phyloP scores from a whole-genome alignment of 2,329 filamentous ascomycete genomes.

The Trichoderma afroharzianum region DNA sequence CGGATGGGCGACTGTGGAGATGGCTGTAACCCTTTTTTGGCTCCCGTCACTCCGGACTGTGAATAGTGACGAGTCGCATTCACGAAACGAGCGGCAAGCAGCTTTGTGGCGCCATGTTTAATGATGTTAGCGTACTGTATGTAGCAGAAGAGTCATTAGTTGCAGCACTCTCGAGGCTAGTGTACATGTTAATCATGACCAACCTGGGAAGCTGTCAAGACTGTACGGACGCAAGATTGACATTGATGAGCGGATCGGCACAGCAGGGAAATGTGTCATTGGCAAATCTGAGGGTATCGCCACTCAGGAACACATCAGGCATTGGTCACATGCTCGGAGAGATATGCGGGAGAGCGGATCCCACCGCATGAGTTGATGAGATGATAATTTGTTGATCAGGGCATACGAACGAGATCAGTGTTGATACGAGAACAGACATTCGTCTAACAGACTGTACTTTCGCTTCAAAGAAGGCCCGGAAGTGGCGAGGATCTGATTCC shows the following conservation, averaged over 20 bases:
- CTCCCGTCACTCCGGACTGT: not conserved
- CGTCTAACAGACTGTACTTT: not conserved
- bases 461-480: not conserved
- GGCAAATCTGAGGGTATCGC: not conserved
- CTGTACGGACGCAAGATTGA: not conserved
- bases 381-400: not conserved
- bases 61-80: conserved; percentile 14
- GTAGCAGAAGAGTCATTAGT: not conserved
- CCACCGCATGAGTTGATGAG: not conserved
- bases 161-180: not conserved
- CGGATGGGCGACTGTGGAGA: conserved; percentile 4
- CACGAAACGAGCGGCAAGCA: not conserved
- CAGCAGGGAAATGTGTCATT: not conserved
- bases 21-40: not conserved
- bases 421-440: not conserved
- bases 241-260: not conserved
- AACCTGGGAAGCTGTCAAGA: not conserved
- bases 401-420: not conserved
- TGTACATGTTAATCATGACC: not conserved
- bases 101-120: conserved; percentile 9
- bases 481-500: not conserved
- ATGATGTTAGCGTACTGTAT: not conserved
- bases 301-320: not conserved
- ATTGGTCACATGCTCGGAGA: conserved; percentile 5
- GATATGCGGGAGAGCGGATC: conserved; percentile 15